phyloP scores from a whole-genome alignment of 139 green algal genomes.

The Medakamo hakoo region DNA sequence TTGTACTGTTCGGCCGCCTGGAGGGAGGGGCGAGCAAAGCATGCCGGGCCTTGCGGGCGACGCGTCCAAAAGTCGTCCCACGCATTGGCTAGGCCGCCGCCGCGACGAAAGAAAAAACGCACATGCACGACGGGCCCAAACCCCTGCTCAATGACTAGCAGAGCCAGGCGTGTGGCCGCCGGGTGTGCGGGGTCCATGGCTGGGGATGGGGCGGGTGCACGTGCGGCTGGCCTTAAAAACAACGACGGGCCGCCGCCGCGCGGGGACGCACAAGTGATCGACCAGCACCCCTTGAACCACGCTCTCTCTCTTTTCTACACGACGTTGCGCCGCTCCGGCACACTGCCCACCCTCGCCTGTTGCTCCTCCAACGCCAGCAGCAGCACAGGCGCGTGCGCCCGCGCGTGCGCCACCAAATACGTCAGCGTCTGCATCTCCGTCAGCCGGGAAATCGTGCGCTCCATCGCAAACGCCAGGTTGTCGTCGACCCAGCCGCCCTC shows the following conservation, averaged over 20 bases:
- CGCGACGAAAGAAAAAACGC: too few species aligned
- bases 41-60: too few species aligned
- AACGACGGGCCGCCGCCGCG: too few species aligned
- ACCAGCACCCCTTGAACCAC: too few species aligned
- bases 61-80: too few species aligned
- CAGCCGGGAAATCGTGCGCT: constrained; percentile 73
- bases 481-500: constrained; percentile 52
- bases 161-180: background rate
- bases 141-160: background rate
- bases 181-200: background rate
- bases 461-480: constrained; percentile 85
- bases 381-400: constrained; percentile 49
- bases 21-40: too few species aligned
- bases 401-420: constrained; percentile 59
- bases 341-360: background rate
- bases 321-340: background rate
- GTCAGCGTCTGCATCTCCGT: constrained; percentile 80
- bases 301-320: too few species aligned
- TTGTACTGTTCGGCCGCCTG: too few species aligned
- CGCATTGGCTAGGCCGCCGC: too few species aligned
- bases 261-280: too few species aligned
- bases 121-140: background rate
- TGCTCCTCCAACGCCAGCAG: constrained; percentile 46
- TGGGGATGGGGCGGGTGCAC: background rate
- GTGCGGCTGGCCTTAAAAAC: too few species aligned